Base-by-base conservation (phyloP, 306 rosid species). In the Pterocarpus santalinus region DNA sequence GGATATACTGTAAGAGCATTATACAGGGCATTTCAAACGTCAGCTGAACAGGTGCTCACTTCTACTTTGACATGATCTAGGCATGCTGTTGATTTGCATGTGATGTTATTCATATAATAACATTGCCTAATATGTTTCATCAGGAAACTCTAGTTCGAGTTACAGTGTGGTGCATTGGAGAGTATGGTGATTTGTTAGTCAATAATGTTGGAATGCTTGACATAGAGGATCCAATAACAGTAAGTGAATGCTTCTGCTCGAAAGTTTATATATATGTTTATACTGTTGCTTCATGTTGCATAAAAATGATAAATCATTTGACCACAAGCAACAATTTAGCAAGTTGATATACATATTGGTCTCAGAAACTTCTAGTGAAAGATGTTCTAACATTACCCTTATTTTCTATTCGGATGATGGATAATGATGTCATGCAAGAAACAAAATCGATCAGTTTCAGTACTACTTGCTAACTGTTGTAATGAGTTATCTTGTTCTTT, bases 151-250 rank as follows among this genome's bases (percentile, higher is more conserved):
- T 95, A 60, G 97, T 95, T 85, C 98, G 97, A 84, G 98, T 95
- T 85, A 90, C 98, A 75, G 95, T 95, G 81, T 95, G 99, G 99
- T 95, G 99, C 85, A 88, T 93, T 75, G 99, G 99, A 77, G 99
- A 95, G 88, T 93, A 91, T 70, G 97, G 98, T 68, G 99, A 95
- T 86, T 46, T 95, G 91, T 64, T 95, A 86, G 92, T 95, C 49
- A 90, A 95, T 72, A 92, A 88, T 73, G 84, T 88, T 71, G 96
- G 97, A 69, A 92, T 95, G 96, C 94, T 90, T 46, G 94, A 91
- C 79, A 76, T 87, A 82, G 99, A 95, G 90, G 97, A 95, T 72
- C 94, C 98, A 39, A 77, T 95, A 69, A 89, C 94, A 12, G 99
- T 95, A 79, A 90, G 98, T 88, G 72, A 72, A 41, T 60, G 33